Evolutionary conservation across 2,329 filamentous ascomycete species (phyloP).

Genomic region (Apiospora pterosperma): DNA sequence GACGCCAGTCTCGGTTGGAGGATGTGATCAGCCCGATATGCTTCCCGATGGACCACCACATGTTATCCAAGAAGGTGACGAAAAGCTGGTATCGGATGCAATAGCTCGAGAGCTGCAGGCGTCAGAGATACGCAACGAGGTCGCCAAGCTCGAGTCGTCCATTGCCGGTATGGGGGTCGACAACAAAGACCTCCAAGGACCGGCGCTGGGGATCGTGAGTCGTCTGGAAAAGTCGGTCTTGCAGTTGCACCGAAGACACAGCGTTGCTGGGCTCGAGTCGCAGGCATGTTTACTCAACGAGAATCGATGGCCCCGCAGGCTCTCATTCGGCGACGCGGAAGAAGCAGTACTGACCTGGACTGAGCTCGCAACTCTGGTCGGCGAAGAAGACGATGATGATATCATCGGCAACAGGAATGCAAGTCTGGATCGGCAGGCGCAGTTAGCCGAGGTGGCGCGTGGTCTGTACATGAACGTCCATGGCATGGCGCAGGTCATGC

Average conservation of each 20-base stretch:
- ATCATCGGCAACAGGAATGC: background rate
- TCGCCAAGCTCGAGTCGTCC: conserved; percentile 45
- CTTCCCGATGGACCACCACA: background rate
- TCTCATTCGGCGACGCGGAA: conserved; percentile 74
- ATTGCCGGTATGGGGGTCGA: conserved; percentile 56
- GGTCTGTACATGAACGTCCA: conserved; percentile 52
- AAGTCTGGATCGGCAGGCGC: conserved; percentile 12
- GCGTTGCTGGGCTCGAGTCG: conserved; percentile 38
- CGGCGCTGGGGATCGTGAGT: conserved; percentile 46
- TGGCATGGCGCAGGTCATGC: conserved; percentile 48
- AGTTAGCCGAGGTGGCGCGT: conserved; percentile 50
- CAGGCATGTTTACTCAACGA: conserved; percentile 43
- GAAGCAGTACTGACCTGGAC: conserved; percentile 70
- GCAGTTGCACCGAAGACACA: conserved; percentile 61
- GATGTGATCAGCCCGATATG: background rate
- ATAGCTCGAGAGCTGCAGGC: conserved; percentile 16
- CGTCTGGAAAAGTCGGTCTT: conserved; percentile 39
- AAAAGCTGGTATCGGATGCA: conserved; percentile 15
- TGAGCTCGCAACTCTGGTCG: conserved; percentile 42
- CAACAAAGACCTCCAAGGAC: conserved; percentile 56
- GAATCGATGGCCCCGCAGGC: conserved; percentile 64
- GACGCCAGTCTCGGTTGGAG: conserved; percentile 5
- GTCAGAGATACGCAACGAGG: conserved; percentile 17
- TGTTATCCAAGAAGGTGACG: conserved; percentile 11
- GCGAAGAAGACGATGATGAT: conserved; percentile 25